Evolutionary conservation across 305 asterid genomes (phyloP).

Genomic region (Fraxinus velutina): DNA sequence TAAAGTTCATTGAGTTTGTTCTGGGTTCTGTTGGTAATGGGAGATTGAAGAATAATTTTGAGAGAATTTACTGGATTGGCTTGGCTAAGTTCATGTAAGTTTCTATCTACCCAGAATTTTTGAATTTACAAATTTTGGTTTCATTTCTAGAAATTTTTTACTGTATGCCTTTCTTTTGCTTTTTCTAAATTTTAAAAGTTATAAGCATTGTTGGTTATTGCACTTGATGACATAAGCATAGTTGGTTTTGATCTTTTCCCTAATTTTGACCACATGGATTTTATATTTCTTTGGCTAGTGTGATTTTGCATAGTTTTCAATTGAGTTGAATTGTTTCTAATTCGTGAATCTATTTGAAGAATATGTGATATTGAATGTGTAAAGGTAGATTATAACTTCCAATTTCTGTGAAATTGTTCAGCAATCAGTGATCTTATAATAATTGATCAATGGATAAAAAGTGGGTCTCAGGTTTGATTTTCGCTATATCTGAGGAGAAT

Average conservation of each 20-base stretch:
- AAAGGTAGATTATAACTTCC: background rate
- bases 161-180: background rate
- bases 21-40: background rate
- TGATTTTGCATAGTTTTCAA: background rate
- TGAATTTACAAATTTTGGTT: conserved; percentile 1
- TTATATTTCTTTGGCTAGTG: background rate
- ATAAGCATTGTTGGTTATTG: background rate
- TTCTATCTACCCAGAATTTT: conserved; percentile 4
- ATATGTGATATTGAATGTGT: conserved; percentile 2
- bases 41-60: conserved; percentile 22
- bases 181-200: background rate
- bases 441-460: conserved; percentile 48
- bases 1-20: background rate
- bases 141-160: conserved; percentile 6
- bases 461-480: conserved; percentile 29
- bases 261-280: background rate
- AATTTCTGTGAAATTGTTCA: conserved; percentile 17
- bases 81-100: conserved; percentile 33
- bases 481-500: conserved; percentile 32
- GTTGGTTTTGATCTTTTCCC: background rate
- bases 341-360: conserved; percentile 8
- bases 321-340: background rate
- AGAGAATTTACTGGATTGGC: background rate
- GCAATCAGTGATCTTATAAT: conserved; percentile 22
- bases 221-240: background rate